A percentile compares a stretch with the other conserved stretches of the same genome.
These are phyloP conservation scores for Coemansia javaensis DNA, from an alignment of 192 early-diverging fungal genomes.

Conservation along the genomic window DNA sequence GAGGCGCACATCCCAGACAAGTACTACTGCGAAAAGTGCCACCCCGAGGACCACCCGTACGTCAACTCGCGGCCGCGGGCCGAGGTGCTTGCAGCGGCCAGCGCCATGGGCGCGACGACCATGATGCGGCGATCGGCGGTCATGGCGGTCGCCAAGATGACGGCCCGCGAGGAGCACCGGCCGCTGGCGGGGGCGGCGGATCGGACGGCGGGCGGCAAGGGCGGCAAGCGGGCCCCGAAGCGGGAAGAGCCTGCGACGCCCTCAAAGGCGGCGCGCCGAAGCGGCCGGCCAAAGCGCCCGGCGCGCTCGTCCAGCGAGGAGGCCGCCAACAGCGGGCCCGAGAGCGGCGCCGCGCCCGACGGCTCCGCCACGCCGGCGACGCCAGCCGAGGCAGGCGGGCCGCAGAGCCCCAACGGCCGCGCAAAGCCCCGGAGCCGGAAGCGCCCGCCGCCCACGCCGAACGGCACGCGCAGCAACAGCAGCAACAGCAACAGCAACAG, in stretches of 20 bases:
- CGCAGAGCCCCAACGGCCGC: too few relatives aligned
- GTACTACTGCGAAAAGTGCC: slow-evolving; percentile 90
- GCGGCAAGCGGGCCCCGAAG: background rate
- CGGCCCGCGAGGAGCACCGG: slow-evolving; percentile 41
- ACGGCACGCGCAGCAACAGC: background rate
- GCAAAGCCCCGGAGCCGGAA: too few relatives aligned
- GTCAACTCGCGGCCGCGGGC: slow-evolving; percentile 47
- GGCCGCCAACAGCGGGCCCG: too few relatives aligned
- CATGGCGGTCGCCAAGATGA: slow-evolving; percentile 49
- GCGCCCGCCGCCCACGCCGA: too few relatives aligned
- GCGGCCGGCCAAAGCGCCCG: background rate
- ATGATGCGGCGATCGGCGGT: slow-evolving; percentile 50
- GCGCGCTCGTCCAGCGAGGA: background rate
- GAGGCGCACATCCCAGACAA: slow-evolving; percentile 77
- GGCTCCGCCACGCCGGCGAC: too few relatives aligned
- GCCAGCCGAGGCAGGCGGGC: too few relatives aligned
- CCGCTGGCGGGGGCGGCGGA: slow-evolving; percentile 28
- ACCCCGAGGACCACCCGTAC: slow-evolving; percentile 73
- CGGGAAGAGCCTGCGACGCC: background rate
- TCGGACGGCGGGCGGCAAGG: slow-evolving; percentile 12
- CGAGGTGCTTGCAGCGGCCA: slow-evolving; percentile 38
- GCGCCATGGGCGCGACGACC: slow-evolving; percentile 26
- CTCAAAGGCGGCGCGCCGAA: slow-evolving; percentile 1
- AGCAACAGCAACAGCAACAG: too few relatives aligned
- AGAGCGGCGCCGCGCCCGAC: too few relatives aligned